Conservation (phyloP, 495 filamentous ascomycete species). For the Barbatosphaeria neglecta region DNA sequence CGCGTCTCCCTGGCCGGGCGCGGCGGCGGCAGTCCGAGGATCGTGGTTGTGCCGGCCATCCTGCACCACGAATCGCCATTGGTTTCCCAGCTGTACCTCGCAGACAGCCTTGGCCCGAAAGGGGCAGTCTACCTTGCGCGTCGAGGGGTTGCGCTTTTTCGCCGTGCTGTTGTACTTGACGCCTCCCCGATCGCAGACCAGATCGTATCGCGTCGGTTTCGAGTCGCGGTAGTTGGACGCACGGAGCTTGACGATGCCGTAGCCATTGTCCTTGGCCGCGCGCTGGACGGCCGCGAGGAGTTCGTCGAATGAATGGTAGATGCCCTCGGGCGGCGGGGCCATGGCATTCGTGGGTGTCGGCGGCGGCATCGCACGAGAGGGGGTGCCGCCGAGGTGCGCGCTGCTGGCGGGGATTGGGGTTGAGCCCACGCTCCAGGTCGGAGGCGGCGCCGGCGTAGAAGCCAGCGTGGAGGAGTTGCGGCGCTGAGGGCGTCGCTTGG, state of each 20-base stretch:
- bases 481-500: background rate
- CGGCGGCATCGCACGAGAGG: conserved; percentile 17
- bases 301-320: conserved; percentile 34
- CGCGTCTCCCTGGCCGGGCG: conserved; percentile 31
- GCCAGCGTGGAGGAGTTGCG: background rate
- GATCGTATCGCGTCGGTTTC: conserved; percentile 38
- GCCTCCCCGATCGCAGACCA: conserved; percentile 40
- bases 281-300: conserved; percentile 30
- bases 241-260: conserved; percentile 37
- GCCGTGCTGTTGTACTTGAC: conserved; percentile 43
- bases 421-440: conserved; percentile 3
- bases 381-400: conserved; percentile 13
- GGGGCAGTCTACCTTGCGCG: conserved; percentile 40
- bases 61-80: conserved; percentile 38
- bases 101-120: conserved; percentile 42
- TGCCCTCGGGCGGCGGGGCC: conserved; percentile 34
- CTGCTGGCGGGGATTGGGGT: conserved; percentile 11
- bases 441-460: background rate
- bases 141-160: conserved; percentile 41
- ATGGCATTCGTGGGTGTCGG: conserved; percentile 22
- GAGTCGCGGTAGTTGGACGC: conserved; percentile 40
- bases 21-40: conserved; percentile 26
- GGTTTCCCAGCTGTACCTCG: conserved; percentile 37
- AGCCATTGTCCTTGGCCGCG: conserved; percentile 37
- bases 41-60: conserved; percentile 38